A percentile compares a stretch with the other conserved stretches of the same genome.
These are phyloP conservation scores for Bacterosira constricta DNA, from an alignment of 108 stramenopile genomes.

Conservation along the genomic window DNA sequence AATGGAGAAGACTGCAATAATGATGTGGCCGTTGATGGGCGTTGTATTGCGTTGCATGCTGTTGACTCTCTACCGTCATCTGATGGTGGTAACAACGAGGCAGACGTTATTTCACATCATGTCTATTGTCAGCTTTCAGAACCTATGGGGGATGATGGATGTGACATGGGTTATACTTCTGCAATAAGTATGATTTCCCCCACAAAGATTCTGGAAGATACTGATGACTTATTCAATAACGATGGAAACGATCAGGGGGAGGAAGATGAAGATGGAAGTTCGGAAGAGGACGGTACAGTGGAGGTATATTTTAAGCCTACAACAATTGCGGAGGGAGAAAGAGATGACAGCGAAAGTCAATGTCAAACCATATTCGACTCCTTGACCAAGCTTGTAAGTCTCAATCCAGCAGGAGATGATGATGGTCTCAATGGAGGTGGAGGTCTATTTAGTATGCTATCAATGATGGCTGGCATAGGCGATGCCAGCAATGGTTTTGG, in stretches of 20 bases:
- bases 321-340: neutral
- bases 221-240: slow-evolving; percentile 39
- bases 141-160: slow-evolving; percentile 10
- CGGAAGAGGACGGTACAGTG: slow-evolving; percentile 25
- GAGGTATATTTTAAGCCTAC: slow-evolving; percentile 63
- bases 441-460: slow-evolving; percentile 43
- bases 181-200: slow-evolving; percentile 16
- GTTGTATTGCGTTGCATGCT: slow-evolving; percentile 77
- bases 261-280: neutral
- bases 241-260: slow-evolving; percentile 16
- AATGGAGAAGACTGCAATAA: neutral
- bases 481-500: slow-evolving; percentile 7
- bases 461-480: slow-evolving; percentile 54
- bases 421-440: slow-evolving; percentile 47
- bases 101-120: slow-evolving; percentile 3
- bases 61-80: slow-evolving; percentile 36
- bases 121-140: slow-evolving; percentile 42
- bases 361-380: slow-evolving; percentile 63
- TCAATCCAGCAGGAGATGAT: slow-evolving; percentile 59
- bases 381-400: slow-evolving; percentile 63
- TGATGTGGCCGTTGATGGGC: slow-evolving; percentile 69
- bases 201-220: slow-evolving; percentile 32
- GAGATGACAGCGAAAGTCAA: slow-evolving; percentile 5
- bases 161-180: slow-evolving; percentile 23
- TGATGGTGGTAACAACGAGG: neutral